Evolutionary conservation across 2,329 filamentous ascomycete species (phyloP), one percentile per base, ranked within the genome.

Genomic region (Aspergillus awamori): DNA sequence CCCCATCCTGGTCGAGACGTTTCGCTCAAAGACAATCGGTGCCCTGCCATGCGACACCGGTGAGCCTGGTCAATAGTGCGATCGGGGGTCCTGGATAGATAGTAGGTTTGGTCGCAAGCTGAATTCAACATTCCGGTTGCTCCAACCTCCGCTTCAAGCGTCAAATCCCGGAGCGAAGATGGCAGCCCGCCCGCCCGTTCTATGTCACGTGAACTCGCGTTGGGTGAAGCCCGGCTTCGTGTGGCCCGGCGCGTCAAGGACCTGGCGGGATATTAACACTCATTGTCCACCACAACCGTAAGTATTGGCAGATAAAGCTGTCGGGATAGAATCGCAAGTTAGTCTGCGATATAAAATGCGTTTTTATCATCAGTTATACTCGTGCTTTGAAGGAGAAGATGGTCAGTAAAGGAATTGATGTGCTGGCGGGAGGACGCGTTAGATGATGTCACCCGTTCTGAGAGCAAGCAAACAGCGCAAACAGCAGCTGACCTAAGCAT

Each of bases 141-240:
- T 30, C 17, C 53, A 22, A 15, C 41, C 41, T 36, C 53, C 24
- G 33, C 38, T n/a, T 20, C 22, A 53, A 58, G 58, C 43, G 22
- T 57, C 45, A 41, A 63, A 58, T 59, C 36, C 26, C 41, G 43
- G 24, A 22, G 49, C 48, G 39, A 57, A 49, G 33, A 58, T 43
- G n/a, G 49, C 39, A 47, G 33, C 52, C 7, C 20, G 20, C 52
- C n/a, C 49, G 30, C 51, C 54, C 45, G 24, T 7, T n/a, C n/a
- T 4, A 8, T 17, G 17, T 74, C 74, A 76, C 73, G 73, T 76
- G 74, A 20, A 11, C 30, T 66, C 71, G 74, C 65, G 74, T 74
- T 69, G 63, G 53, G 62, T 57, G 58, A 62, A 56, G 13, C 51
- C 43, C 30, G 48, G 54, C 53, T 56, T 60, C 70, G 71, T 68